These are phyloP conservation scores for Aureobasidium subglaciale DNA, from an alignment of 2,329 filamentous ascomycete species.

Conservation along the genomic window DNA sequence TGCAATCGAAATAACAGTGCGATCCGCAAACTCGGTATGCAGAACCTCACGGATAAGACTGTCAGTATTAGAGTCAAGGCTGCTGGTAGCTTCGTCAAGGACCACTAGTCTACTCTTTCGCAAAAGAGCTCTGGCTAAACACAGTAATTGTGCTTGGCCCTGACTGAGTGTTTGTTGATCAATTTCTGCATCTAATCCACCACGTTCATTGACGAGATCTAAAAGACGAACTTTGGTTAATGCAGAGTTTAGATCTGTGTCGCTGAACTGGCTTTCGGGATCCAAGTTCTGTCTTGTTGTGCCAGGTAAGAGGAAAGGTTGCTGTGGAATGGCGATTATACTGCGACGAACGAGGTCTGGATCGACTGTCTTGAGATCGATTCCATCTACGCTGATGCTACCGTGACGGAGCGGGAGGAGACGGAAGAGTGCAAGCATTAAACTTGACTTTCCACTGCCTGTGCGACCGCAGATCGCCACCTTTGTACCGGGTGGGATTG, in stretches of 20 bases:
- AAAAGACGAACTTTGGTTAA: slow-evolving; percentile 40
- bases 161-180: slow-evolving; percentile 31
- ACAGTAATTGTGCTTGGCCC: slow-evolving; percentile 46
- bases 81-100: slow-evolving; percentile 23
- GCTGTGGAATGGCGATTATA: slow-evolving; percentile 44
- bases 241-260: slow-evolving; percentile 35
- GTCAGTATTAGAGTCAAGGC: slow-evolving; percentile 3
- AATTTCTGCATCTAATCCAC: slow-evolving; percentile 34
- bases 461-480: slow-evolving; percentile 48
- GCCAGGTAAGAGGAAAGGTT: slow-evolving; percentile 43
- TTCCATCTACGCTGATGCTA: slow-evolving; percentile 40
- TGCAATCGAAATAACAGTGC: slow-evolving; percentile 54
- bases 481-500: slow-evolving; percentile 42
- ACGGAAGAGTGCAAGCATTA: slow-evolving; percentile 43
- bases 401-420: slow-evolving; percentile 42
- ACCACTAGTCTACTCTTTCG: slow-evolving; percentile 36
- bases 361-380: slow-evolving; percentile 23
- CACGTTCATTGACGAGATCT: slow-evolving; percentile 20
- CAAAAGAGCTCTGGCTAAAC: slow-evolving; percentile 42
- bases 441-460: slow-evolving; percentile 47
- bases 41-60: not conserved
- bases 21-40: slow-evolving; percentile 39
- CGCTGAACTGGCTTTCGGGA: slow-evolving; percentile 18
- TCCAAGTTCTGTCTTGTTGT: slow-evolving; percentile 30
- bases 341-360: slow-evolving; percentile 31